phyloP scores from a whole-genome alignment of 106 monocot genomes.

The Narthecium ossifragum region DNA sequence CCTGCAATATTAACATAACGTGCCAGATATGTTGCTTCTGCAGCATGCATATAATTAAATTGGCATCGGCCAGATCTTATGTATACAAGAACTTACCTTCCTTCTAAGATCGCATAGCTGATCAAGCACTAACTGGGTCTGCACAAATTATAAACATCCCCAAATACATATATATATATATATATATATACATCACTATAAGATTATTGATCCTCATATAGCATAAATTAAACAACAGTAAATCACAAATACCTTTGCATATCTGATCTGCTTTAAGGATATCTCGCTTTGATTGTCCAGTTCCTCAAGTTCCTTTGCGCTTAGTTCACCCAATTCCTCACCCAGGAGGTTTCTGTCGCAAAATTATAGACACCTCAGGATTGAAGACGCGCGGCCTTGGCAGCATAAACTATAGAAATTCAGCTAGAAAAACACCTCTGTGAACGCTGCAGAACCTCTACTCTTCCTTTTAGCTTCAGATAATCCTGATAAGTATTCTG shows the following conservation, averaged over 20 bases:
- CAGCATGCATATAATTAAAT: too few species aligned
- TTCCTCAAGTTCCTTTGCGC: constrained; percentile 27
- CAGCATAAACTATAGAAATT: background rate
- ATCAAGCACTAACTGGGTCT: constrained; percentile 23
- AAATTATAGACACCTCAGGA: too few species aligned
- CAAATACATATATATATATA: background rate
- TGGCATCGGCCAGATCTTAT: too few species aligned
- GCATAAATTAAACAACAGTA: background rate
- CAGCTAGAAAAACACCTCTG: constrained; percentile 24
- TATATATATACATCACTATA: background rate
- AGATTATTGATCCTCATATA: background rate
- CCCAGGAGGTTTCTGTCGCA: constrained; percentile 34
- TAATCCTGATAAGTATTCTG: constrained; percentile 36
- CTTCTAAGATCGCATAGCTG: constrained; percentile 24
- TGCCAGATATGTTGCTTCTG: too few species aligned
- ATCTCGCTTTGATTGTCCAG: constrained; percentile 35
- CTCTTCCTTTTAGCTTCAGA: constrained; percentile 28
- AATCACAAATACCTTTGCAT: constrained; percentile 23
- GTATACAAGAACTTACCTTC: constrained; percentile 17
- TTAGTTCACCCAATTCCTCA: constrained; percentile 31
- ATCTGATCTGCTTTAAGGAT: constrained; percentile 38
- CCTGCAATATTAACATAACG: constrained; percentile 3
- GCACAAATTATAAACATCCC: background rate
- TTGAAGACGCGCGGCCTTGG: background rate
- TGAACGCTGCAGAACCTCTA: constrained; percentile 30